phyloP scores from a whole-genome alignment of 352 stramenopile species.

The Blastocystis sp. region DNA sequence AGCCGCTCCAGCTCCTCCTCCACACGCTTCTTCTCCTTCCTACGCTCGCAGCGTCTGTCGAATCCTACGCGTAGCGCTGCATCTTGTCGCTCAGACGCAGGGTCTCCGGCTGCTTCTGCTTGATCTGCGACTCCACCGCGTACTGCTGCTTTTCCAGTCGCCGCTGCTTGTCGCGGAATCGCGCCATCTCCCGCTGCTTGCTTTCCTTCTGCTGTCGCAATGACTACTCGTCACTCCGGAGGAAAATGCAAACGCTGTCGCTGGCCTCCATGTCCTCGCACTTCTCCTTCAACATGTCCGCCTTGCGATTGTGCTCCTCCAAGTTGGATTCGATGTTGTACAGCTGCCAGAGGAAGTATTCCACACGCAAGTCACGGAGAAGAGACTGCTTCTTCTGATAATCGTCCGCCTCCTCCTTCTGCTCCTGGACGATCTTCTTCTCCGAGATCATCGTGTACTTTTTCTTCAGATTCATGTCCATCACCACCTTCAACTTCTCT shows the following conservation, averaged over 20 bases:
- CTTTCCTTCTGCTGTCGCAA: slow-evolving; percentile 64
- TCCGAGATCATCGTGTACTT: slow-evolving; percentile 80
- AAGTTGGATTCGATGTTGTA: slow-evolving; percentile 82
- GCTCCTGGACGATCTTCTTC: slow-evolving; percentile 79
- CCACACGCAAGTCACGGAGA: slow-evolving; percentile 68
- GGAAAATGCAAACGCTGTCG: neutral
- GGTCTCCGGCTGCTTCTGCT: slow-evolving; percentile 61
- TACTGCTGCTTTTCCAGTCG: slow-evolving; percentile 75
- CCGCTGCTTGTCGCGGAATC: slow-evolving; percentile 64
- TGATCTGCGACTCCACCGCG: slow-evolving; percentile 76
- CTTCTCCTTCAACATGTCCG: slow-evolving; percentile 65
- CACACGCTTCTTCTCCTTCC: neutral
- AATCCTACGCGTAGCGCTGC: neutral
- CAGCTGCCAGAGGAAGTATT: slow-evolving; percentile 88
- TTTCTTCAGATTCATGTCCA: slow-evolving; percentile 78
- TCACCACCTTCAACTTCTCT: slow-evolving; percentile 67
- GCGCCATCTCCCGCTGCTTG: slow-evolving; percentile 64
- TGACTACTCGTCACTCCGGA: slow-evolving; percentile 58
- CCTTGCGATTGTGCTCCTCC: slow-evolving; percentile 69
- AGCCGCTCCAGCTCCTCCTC: slow-evolving; percentile 3
- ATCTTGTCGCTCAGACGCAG: slow-evolving; percentile 5
- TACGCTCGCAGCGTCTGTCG: neutral
- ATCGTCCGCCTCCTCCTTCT: slow-evolving; percentile 80
- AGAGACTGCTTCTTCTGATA: slow-evolving; percentile 69
- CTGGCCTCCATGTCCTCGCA: slow-evolving; percentile 53